A percentile compares a stretch with the other conserved stretches of the same genome.
These are phyloP conservation scores for Kazachstania africana DNA, from an alignment of 805 yeast genomes.

Conservation along the genomic window DNA sequence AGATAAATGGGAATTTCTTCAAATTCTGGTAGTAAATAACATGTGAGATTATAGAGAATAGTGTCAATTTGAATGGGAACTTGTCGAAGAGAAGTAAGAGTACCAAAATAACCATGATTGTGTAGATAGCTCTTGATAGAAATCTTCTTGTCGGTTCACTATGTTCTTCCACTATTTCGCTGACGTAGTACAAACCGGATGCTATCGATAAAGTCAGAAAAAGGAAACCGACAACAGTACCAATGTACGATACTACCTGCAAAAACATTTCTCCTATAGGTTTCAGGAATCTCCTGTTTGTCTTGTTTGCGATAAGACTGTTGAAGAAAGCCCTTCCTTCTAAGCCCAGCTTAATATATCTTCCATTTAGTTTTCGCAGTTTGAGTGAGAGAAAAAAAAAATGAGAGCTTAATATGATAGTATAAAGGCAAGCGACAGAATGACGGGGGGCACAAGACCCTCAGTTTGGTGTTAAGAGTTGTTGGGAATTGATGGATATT, in stretches of 20 bases:
- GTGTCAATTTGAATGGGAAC: slow-evolving; percentile 58
- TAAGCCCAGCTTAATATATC: no score
- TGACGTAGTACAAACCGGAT: slow-evolving; percentile 80
- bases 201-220: slow-evolving; percentile 63
- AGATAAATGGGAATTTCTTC: slow-evolving; percentile 72
- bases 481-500: no score
- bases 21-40: slow-evolving; percentile 67
- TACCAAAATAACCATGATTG: slow-evolving; percentile 41
- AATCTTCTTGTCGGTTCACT: slow-evolving; percentile 72
- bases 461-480: no score
- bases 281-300: not conserved
- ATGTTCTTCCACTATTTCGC: slow-evolving; percentile 90
- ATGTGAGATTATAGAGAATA: slow-evolving; percentile 62
- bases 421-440: no score
- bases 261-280: slow-evolving; percentile 36
- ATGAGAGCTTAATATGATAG: no score
- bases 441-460: no score
- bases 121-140: slow-evolving; percentile 49
- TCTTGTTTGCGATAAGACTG: not conserved
- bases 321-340: no score
- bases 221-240: slow-evolving; percentile 49
- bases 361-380: no score
- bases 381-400: no score
- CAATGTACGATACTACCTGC: slow-evolving; percentile 45
- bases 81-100: slow-evolving; percentile 62